Evolutionary conservation across 1,139 yeast genomes (phyloP).

Genomic region (Scheffersomyces lignicola): DNA sequence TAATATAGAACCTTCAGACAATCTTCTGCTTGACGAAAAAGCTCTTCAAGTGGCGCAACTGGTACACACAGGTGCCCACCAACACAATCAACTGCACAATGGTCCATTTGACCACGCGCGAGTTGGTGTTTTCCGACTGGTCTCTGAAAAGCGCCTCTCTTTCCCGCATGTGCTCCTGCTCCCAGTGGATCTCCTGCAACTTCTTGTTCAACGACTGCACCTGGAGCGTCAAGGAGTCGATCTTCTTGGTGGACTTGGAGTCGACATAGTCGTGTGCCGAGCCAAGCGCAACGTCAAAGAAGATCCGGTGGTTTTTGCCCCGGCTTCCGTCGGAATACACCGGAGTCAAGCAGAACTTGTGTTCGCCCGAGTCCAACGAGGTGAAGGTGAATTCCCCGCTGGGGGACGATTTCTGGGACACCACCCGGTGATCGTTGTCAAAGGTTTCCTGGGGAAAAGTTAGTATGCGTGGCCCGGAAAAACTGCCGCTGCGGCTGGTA

Average conservation of each 20-base stretch:
- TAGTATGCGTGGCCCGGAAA: slow-evolving; percentile 12
- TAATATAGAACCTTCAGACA: slow-evolving; percentile 33
- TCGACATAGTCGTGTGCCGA: slow-evolving; percentile 49
- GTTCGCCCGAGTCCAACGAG: slow-evolving; percentile 47
- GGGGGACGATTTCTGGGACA: slow-evolving; percentile 38
- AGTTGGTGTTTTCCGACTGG: slow-evolving; percentile 47
- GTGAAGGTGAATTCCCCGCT: slow-evolving; percentile 45
- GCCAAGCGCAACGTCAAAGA: slow-evolving; percentile 50
- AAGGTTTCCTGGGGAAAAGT: slow-evolving; percentile 40
- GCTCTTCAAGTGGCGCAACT: slow-evolving; percentile 51
- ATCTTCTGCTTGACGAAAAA: slow-evolving; percentile 54
- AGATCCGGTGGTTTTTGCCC: slow-evolving; percentile 40
- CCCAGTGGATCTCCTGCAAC: slow-evolving; percentile 45
- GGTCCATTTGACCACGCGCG: slow-evolving; percentile 49
- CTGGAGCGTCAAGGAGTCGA: slow-evolving; percentile 41
- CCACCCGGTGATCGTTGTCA: slow-evolving; percentile 48
- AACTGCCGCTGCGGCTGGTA: not conserved
- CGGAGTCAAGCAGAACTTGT: slow-evolving; percentile 49
- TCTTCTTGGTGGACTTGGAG: slow-evolving; percentile 46
- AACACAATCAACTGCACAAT: slow-evolving; percentile 46
- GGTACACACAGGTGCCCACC: slow-evolving; percentile 50
- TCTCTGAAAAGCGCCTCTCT: slow-evolving; percentile 50
- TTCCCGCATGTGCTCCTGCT: slow-evolving; percentile 49
- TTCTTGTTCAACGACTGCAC: slow-evolving; percentile 42
- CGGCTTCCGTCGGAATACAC: slow-evolving; percentile 36